A percentile compares a stretch with the other conserved stretches of the same genome.
Conservation (phyloP, 306 rosid species). For the Abrus precatorius region DNA sequence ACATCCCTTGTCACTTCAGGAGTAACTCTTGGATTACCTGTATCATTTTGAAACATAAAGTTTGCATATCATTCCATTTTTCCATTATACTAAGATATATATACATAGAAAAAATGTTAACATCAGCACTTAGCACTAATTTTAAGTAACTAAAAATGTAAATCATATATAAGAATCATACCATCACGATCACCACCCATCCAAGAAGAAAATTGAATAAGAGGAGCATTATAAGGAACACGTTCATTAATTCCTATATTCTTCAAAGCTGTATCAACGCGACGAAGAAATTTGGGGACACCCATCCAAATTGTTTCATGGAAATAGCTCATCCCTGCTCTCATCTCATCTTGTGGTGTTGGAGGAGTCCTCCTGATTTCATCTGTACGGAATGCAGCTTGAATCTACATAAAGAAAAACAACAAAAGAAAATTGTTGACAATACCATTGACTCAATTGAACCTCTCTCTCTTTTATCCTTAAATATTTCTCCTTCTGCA, state of each 20-base stretch:
- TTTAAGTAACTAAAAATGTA: no score
- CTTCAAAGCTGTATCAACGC: slow-evolving; percentile 95
- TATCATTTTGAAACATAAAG: slow-evolving; percentile 33
- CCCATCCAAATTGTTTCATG: slow-evolving; percentile 99
- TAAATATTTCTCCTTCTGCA: background rate
- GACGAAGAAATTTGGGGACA: slow-evolving; percentile 92
- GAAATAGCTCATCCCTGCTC: slow-evolving; percentile 99
- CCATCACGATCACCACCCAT: slow-evolving; percentile 99
- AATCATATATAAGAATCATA: slow-evolving; percentile 47
- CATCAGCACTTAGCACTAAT: no score
- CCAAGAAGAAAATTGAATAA: slow-evolving; percentile 98
- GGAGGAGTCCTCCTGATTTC: slow-evolving; percentile 96
- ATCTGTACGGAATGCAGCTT: slow-evolving; percentile 98
- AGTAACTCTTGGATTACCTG: slow-evolving; percentile 99
- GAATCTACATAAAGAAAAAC: slow-evolving; percentile 66
- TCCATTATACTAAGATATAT: background rate
- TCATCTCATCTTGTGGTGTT: slow-evolving; percentile 99
- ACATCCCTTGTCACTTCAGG: slow-evolving; percentile 99
- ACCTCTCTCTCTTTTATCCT: background rate
- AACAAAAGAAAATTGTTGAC: slow-evolving; percentile 33
- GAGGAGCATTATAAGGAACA: slow-evolving; percentile 94
- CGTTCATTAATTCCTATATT: slow-evolving; percentile 92
- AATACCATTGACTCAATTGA: background rate
- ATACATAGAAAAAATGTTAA: no score
- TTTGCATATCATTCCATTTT: slow-evolving; percentile 13